A percentile compares a stretch with the other conserved stretches of the same genome.
phyloP scores from a whole-genome alignment of 306 rosid species.

The Sophora flavescens region DNA sequence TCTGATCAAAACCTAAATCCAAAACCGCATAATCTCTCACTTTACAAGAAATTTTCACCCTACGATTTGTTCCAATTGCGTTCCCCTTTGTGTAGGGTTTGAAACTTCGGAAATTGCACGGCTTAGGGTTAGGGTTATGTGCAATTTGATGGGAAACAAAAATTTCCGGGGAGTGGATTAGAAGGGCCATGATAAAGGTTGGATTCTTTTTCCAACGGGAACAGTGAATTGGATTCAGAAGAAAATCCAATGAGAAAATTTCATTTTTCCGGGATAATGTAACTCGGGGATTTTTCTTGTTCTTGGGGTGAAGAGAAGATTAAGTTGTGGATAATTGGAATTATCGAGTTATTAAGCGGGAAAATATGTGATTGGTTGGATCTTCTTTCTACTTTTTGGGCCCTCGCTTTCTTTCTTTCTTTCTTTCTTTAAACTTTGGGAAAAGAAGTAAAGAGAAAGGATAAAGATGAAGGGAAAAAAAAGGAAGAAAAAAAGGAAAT shows the following conservation, averaged over 20 bases:
- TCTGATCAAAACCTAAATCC: slow-evolving; percentile 38
- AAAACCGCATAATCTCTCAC: slow-evolving; percentile 32
- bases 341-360: slow-evolving; percentile 1
- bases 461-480: slow-evolving; percentile 22
- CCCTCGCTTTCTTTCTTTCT: neutral
- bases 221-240: slow-evolving; percentile 10
- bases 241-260: slow-evolving; percentile 31
- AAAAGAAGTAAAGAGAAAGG: neutral
- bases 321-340: slow-evolving; percentile 38
- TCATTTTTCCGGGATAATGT: slow-evolving; percentile 33
- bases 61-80: slow-evolving; percentile 30
- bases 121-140: slow-evolving; percentile 50
- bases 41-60: neutral
- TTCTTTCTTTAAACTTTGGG: no score
- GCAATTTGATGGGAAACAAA: slow-evolving; percentile 41
- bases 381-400: neutral
- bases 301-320: neutral
- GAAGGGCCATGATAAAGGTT: slow-evolving; percentile 63
- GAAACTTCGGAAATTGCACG: neutral
- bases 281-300: no score
- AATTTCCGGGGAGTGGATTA: slow-evolving; percentile 58
- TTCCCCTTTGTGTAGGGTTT: slow-evolving; percentile 29
- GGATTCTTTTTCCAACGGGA: neutral
- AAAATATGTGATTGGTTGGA: slow-evolving; percentile 30
- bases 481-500: neutral